Base-by-base conservation (phyloP, 2,329 filamentous ascomycete genomes). In the Cryphonectria radicalis region DNA sequence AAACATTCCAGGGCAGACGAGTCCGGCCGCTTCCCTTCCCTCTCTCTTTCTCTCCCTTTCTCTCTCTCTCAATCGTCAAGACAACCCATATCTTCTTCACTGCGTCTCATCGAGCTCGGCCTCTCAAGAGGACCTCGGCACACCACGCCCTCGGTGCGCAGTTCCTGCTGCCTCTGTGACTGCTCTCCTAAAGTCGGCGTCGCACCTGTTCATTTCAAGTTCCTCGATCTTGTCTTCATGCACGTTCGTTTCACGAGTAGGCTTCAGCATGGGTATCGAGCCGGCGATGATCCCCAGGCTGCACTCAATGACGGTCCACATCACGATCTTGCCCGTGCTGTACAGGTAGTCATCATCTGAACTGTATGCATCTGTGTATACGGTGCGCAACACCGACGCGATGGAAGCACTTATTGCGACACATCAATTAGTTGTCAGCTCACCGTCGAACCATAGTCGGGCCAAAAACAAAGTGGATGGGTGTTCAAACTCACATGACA, bases 301-400 rank as follows among this genome's bases (percentile, higher is more conserved):
- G 42, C 72, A 73, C 43, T 73, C 72, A 5, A 73, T 63, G 13
- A 73, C 69, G 10, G 72, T 73, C 72, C 72, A 73, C 40, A 73
- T 63, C 14, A 73, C 72, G 28, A 73, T 71, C 11, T 73, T 73
- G 22, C 72, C 72, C 0, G 72, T 73, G 67, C 68, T 71, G 67
- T 69, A 73, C 5, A 73, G 63, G 63, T 73, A 73, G 59, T 73
- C 40, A 8, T 69, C 64, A 14, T 71, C 69, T 8, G 69, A 69
- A 53, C 66, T 65, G 63, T 73, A 73, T 10, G 72, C 72, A 64
- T 73, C 67, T 6, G 72, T 65, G 35, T 71, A 73, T 4, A 71
- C 60, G 42, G 72, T 73, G 22, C 72, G 69, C 53, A 73, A 53
- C 40, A 73, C 43, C 25, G 69, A 71, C 10, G 72, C 72, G 50